Base-by-base conservation (phyloP, 495 filamentous ascomycete genomes). In the Baudoinia panamericana region DNA sequence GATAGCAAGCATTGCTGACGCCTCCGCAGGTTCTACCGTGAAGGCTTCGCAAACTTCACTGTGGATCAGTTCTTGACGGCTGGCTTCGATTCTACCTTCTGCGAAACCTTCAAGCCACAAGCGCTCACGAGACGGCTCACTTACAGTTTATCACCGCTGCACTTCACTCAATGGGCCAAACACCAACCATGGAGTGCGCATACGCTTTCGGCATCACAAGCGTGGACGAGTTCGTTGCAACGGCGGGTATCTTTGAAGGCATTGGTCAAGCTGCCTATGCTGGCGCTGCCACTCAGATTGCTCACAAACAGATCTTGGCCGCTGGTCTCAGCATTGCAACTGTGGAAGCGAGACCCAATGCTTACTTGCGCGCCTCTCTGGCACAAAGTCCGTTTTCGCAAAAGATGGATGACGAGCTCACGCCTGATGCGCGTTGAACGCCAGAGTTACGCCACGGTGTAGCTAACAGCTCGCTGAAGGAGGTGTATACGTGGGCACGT, bases 311-410 rank as follows among this genome's bases (percentile, higher is more conserved):
- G 6, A 70, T 68, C 51, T 61, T 80, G 21, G 72, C 70, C n/a
- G 72, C 68, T 3, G 76, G 75, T 6, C 74, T 67, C 19, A 68
- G 67, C 27, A 80, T 80, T 49, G 56, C 77, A 21, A 73, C 75
- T 30, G 62, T 75, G 16, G 76, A 80, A 48, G 65, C 72, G 25
- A 67, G 75, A 4, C 76, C 79, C 59, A 70, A 62, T 21, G 59
- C 74, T 5, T 72, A 70, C 54, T 62, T 78, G 36, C 73, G 76
- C 33, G 60, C 61, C 27, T 56, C 65, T 4, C 59, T 67, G 7
- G 55, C 61, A 7, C 53, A 70, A 33, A 53, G 53, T 13, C 70
- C 76, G 4, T 71, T 71, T 40, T 59, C 74, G 4, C 64, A 71
- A 32, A 56, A 72, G 1, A 75, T 76, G 52, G 76, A 76, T 26